phyloP scores from a whole-genome alignment of 2,329 filamentous ascomycete species.

The Ophiosphaerella korrae region DNA sequence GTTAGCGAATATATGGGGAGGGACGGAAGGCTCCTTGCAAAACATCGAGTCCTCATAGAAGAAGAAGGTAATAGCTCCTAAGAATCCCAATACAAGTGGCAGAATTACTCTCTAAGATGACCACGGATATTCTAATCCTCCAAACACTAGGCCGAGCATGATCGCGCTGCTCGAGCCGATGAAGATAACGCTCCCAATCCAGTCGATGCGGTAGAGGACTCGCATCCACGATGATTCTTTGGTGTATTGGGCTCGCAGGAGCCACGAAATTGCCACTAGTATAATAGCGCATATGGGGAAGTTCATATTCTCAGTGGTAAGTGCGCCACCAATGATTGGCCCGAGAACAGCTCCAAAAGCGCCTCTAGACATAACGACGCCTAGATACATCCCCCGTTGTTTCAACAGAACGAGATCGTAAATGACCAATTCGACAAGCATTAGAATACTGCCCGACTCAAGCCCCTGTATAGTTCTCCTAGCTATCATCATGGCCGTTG shows the following conservation, averaged over 20 bases:
- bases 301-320: constrained; percentile 31
- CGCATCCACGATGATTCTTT: not conserved
- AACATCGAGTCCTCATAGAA: constrained; percentile 42
- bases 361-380: constrained; percentile 10
- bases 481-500: constrained; percentile 55
- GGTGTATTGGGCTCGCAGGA: constrained; percentile 47
- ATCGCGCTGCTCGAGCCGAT: constrained; percentile 44
- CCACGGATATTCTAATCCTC: constrained; percentile 44
- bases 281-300: constrained; percentile 27
- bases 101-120: constrained; percentile 44
- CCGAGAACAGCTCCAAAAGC: constrained; percentile 15
- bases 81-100: constrained; percentile 50
- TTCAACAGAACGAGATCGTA: constrained; percentile 55
- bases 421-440: constrained; percentile 55
- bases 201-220: constrained; percentile 39
- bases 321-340: constrained; percentile 19
- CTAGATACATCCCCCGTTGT: constrained; percentile 49
- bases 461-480: constrained; percentile 59
- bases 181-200: constrained; percentile 49
- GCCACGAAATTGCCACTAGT: constrained; percentile 10
- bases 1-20: constrained; percentile 49
- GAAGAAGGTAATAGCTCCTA: constrained; percentile 43
- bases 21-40: constrained; percentile 33
- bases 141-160: constrained; percentile 50
- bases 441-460: constrained; percentile 51